phyloP scores from a whole-genome alignment of 2,329 filamentous ascomycete species.

The Zasmidium citrigriseum region DNA sequence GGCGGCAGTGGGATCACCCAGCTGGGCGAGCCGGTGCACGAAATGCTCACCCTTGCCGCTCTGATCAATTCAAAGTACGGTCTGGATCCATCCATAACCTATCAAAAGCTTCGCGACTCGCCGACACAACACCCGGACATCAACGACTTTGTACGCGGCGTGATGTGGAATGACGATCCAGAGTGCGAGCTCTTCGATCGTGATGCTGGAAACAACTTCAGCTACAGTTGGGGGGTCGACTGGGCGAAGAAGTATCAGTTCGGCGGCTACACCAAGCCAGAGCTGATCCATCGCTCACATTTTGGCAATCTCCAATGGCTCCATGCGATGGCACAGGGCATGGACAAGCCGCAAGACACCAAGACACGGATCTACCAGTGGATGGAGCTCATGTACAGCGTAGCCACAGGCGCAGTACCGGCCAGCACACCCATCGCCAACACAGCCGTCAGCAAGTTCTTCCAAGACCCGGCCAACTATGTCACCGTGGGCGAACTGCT shows the following conservation, averaged over 20 bases:
- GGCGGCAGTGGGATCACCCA: slow-evolving; percentile 6
- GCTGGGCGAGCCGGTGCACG: slow-evolving; percentile 9
- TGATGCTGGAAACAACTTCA: slow-evolving; percentile 4
- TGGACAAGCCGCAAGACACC: slow-evolving; percentile 3
- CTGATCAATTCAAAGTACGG: slow-evolving; percentile 7
- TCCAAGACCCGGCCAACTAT: neutral
- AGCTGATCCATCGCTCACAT: slow-evolving; percentile 11
- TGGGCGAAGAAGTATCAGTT: slow-evolving; percentile 9
- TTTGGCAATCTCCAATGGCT: slow-evolving; percentile 11
- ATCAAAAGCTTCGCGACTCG: slow-evolving; percentile 2
- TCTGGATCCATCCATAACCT: slow-evolving; percentile 6
- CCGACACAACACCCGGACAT: slow-evolving; percentile 6
- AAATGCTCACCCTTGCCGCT: slow-evolving; percentile 7
- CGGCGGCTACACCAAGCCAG: slow-evolving; percentile 8
- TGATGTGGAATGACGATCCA: slow-evolving; percentile 12
- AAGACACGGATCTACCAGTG: slow-evolving; percentile 9
- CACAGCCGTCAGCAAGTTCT: slow-evolving; percentile 5
- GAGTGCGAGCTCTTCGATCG: slow-evolving; percentile 9
- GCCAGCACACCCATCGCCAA: too few relatives aligned
- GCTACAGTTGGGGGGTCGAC: slow-evolving; percentile 6
- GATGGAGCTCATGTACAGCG: slow-evolving; percentile 10
- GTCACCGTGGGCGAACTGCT: slow-evolving; percentile 6
- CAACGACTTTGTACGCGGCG: slow-evolving; percentile 7
- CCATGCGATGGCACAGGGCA: slow-evolving; percentile 10
- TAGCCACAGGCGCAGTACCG: too few relatives aligned